Evolutionary conservation across 2,329 filamentous ascomycete genomes (phyloP).

Genomic region (Elsinoe necatrix): DNA sequence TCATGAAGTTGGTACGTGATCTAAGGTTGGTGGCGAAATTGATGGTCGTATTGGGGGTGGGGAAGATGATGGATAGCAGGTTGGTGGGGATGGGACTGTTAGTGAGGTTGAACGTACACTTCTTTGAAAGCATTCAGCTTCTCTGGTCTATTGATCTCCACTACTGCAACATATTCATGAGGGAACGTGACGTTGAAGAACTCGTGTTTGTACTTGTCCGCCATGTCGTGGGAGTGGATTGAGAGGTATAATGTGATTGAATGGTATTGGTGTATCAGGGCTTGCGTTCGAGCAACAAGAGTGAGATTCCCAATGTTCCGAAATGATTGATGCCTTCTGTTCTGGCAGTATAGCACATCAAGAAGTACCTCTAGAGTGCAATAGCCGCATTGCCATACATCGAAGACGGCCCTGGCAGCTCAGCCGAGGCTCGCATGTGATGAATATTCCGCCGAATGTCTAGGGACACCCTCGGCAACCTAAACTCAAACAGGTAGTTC

Average conservation of each 20-base stretch:
- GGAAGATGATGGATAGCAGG: no score
- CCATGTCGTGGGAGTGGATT: background rate
- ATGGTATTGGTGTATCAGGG: background rate
- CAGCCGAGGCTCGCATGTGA: conserved; percentile 9
- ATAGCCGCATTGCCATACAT: background rate
- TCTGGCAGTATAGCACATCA: no score
- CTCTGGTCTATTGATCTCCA: conserved; percentile 78
- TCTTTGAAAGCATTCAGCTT: conserved; percentile 86
- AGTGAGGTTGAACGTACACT: conserved; percentile 34
- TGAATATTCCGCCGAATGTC: background rate
- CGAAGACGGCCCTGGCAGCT: background rate
- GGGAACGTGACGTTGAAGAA: conserved; percentile 71
- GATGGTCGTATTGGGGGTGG: conserved; percentile 11
- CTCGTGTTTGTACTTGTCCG: conserved; percentile 41
- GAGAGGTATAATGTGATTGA: background rate
- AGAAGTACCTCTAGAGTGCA: no score
- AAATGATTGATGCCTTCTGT: no score
- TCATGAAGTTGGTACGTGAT: conserved; percentile 5
- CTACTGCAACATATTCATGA: conserved; percentile 66
- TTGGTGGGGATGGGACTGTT: conserved; percentile 16
- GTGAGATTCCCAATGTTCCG: no score
- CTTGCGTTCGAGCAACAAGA: background rate
- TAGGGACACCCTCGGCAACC: background rate
- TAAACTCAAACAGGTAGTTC: background rate
- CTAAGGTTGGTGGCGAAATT: background rate